Evolutionary conservation across 306 rosid species (phyloP).

Genomic region (Argentina anserina): DNA sequence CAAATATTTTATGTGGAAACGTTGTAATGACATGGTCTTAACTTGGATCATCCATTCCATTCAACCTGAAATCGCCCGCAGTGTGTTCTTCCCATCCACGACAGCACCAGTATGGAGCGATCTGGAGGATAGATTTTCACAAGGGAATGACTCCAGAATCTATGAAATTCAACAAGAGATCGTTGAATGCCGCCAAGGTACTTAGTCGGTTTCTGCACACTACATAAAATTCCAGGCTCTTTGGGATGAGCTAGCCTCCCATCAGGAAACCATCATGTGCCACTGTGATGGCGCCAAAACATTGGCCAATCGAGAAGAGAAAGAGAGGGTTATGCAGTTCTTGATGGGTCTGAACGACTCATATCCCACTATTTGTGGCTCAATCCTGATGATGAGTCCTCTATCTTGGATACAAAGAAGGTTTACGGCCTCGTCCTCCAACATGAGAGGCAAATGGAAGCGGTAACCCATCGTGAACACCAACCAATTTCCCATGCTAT

Average conservation of each 20-base stretch:
- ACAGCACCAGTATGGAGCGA: not conserved
- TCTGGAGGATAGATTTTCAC: not conserved
- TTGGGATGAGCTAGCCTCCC: not conserved
- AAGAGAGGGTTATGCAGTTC: not conserved
- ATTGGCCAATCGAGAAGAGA: not conserved
- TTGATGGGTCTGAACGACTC: not conserved
- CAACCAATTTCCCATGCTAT: not conserved
- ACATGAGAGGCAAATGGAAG: slow-evolving; percentile 4
- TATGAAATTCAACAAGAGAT: not conserved
- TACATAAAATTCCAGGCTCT: not conserved
- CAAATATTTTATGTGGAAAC: not conserved
- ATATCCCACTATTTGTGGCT: not conserved
- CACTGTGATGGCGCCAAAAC: not conserved
- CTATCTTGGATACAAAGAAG: not conserved
- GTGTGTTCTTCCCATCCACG: not conserved
- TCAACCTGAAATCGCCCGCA: not conserved
- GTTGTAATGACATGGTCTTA: not conserved
- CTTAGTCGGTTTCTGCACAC: not conserved
- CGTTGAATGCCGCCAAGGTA: not conserved
- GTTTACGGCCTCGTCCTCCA: not conserved
- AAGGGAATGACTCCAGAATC: not conserved
- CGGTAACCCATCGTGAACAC: not conserved
- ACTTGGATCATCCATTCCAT: not conserved
- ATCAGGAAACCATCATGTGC: not conserved
- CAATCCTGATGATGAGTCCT: slow-evolving; percentile 9